Evolutionary conservation across 148 eudicot species (phyloP), one percentile per base, ranked within the genome.

Genomic region (Dysphania ambrosioides): DNA sequence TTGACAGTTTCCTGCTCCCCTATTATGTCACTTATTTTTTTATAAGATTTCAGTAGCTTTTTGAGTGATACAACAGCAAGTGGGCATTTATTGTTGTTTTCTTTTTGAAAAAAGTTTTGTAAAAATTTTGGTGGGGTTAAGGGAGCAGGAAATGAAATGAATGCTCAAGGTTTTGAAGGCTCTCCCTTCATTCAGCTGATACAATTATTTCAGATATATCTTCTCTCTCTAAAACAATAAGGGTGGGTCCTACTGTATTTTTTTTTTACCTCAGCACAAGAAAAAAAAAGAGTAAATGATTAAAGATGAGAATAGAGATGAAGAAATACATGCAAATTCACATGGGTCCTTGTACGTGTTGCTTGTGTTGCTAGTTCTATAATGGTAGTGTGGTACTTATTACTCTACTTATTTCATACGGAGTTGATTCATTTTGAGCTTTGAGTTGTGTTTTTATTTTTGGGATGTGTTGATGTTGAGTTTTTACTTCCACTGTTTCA

Each of bases 281-380:
- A 47, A 10, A 12, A 47, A 13, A 44, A 47, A 2, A 47, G 18
- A 16, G 18, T 2, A 16, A 47, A 47, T 13, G 53, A 47, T 47
- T 47, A n/a, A n/a, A n/a, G 30, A 26, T 58, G 19, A 72, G 59
- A 8, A 72, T 66, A 24, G 30, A 23, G 31, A 26, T 24, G 5
- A 24, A 58, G 15, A 29, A 13, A 16, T 65, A 34, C 62, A n/a
- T 27, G 6, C 12, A 35, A 47, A 47, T 78, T 73, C 77, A 79
- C 74, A 79, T 79, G 77, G 75, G 53, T 63, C 70, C 70, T 74
- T 55, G 78, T 74, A 68, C 67, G 10, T 34, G 73, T 68, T 79
- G 38, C 74, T 73, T 68, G 55, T 40, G 56, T 63, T 47, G 51
- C 18, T 47, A 15, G 12, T 3, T 19, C 51, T 47, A 12, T 62